A percentile compares a stretch with the other conserved stretches of the same genome.
Conservation (phyloP, 2,329 filamentous ascomycete genomes). For the Penicillium aurantiogriseum region DNA sequence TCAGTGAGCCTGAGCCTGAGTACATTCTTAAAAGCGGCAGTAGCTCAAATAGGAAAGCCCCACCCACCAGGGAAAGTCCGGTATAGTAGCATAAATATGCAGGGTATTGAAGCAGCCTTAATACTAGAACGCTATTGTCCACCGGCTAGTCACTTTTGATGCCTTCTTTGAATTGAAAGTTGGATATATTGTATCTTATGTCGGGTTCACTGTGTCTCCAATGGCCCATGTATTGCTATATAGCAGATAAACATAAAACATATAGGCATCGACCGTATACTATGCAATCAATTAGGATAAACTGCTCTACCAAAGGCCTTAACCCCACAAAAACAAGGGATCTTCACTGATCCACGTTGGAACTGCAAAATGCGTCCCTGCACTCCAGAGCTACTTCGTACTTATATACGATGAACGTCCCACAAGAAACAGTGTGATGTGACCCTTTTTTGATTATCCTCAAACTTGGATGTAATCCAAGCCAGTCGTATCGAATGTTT, state of each 20-base stretch:
- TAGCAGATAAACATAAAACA: neutral
- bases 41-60: no score
- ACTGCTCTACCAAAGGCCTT: neutral
- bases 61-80: no score
- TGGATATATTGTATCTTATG: neutral
- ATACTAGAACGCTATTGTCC: neutral
- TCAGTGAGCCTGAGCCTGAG: no score
- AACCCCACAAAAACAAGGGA: neutral
- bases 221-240: no score
- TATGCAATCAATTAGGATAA: neutral
- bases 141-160: neutral
- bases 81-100: neutral
- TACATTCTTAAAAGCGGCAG: no score
- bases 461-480: neutral
- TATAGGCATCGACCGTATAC: neutral
- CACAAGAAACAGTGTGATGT: neutral
- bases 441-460: neutral
- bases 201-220: neutral
- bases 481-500: neutral
- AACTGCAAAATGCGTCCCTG: neutral
- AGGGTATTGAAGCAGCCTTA: neutral
- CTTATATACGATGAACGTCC: neutral
- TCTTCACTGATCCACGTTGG: neutral
- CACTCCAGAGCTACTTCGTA: neutral
- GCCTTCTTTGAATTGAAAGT: neutral